Evolutionary conservation across 1,139 yeast genomes (phyloP).

Genomic region (Lodderomyces margitis): DNA sequence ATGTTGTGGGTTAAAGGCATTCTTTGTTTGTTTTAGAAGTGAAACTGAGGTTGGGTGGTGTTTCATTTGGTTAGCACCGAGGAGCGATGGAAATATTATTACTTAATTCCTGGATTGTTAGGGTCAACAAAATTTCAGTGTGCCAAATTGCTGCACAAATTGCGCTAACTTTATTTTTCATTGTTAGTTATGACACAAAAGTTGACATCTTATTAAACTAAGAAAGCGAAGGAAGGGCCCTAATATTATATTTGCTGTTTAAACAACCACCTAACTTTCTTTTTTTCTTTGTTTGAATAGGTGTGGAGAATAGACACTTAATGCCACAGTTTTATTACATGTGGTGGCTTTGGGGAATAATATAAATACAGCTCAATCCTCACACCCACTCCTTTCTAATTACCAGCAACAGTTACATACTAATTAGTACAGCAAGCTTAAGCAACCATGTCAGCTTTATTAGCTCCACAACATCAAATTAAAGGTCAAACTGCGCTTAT

Average conservation of each 20-base stretch:
- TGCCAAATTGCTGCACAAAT: not conserved
- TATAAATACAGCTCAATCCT: not conserved
- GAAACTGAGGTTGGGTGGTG: not conserved
- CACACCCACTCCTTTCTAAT: not conserved
- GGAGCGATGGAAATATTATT: too few relatives aligned
- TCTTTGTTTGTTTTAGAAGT: too few relatives aligned
- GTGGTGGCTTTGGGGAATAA: too few relatives aligned
- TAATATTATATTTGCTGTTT: too few relatives aligned
- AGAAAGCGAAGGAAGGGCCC: too few relatives aligned
- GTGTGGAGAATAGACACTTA: not conserved
- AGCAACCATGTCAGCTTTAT: conserved; percentile 4
- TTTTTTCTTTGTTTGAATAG: too few relatives aligned
- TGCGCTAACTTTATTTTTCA: not conserved
- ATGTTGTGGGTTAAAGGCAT: not conserved
- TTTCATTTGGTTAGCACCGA: not conserved
- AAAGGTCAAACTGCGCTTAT: conserved; percentile 54
- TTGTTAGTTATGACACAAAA: too few relatives aligned
- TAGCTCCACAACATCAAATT: conserved; percentile 13
- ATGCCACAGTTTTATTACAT: not conserved
- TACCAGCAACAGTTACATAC: too few relatives aligned
- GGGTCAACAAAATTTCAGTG: not conserved
- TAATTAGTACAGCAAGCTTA: too few relatives aligned
- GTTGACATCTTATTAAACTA: too few relatives aligned
- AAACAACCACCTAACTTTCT: too few relatives aligned
- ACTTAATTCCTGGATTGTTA: conserved; percentile 1